phyloP scores from a whole-genome alignment of 1,284 basidiomycete genomes.

The Abortiporus biennis region DNA sequence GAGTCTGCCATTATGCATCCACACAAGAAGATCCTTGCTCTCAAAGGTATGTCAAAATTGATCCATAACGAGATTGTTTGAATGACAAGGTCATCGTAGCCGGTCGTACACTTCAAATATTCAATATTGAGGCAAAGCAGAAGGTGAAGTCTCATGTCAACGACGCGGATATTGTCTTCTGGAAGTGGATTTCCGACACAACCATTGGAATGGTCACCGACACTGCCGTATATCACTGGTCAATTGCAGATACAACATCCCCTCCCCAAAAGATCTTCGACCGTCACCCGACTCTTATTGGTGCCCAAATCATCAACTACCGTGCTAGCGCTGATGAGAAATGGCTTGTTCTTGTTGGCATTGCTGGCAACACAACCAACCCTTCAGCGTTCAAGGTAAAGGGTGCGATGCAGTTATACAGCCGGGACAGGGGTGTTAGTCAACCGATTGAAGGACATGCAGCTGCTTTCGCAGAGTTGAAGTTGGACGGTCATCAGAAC shows the following conservation, averaged over 20 bases:
- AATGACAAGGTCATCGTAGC: slow-evolving; percentile 42
- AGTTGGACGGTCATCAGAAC: slow-evolving; percentile 79
- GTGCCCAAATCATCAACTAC: slow-evolving; percentile 99
- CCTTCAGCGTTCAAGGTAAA: slow-evolving; percentile 97
- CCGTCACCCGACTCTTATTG: slow-evolving; percentile 90
- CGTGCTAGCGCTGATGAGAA: slow-evolving; percentile 90
- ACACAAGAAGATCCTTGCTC: slow-evolving; percentile 92
- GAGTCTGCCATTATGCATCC: slow-evolving; percentile 99
- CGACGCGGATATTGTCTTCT: slow-evolving; percentile 95
- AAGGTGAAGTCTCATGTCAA: slow-evolving; percentile 97
- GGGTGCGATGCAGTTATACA: slow-evolving; percentile 95
- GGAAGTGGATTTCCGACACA: slow-evolving; percentile 95
- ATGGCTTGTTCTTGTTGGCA: slow-evolving; percentile 96
- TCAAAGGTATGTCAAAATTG: slow-evolving; percentile 64
- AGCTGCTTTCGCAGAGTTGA: slow-evolving; percentile 92
- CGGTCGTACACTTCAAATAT: slow-evolving; percentile 92
- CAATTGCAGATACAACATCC: slow-evolving; percentile 67
- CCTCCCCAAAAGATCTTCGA: slow-evolving; percentile 92
- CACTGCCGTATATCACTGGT: slow-evolving; percentile 93
- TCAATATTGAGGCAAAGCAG: slow-evolving; percentile 96
- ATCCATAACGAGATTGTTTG: not conserved
- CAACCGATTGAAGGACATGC: slow-evolving; percentile 99
- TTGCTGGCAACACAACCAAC: slow-evolving; percentile 89
- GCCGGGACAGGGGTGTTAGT: slow-evolving; percentile 87
- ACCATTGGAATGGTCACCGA: slow-evolving; percentile 97